Evolutionary conservation across 2,329 filamentous ascomycete species (phyloP).

Genomic region (Trichophyton rubrum): DNA sequence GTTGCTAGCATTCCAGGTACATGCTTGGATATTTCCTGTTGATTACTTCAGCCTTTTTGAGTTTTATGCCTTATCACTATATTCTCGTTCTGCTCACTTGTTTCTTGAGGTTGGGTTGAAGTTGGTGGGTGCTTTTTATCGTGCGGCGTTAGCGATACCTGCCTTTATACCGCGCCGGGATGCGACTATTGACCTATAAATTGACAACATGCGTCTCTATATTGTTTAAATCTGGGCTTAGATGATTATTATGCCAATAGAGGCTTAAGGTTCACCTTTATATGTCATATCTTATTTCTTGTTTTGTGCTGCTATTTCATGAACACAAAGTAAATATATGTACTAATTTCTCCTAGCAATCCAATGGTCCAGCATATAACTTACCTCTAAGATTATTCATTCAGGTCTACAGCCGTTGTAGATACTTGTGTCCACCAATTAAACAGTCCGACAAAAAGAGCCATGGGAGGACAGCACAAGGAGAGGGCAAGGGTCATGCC

Average conservation of each 20-base stretch:
- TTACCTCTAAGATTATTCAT: neutral
- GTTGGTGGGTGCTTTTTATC: too few relatives aligned
- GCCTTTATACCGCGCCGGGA: too few relatives aligned
- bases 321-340: neutral
- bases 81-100: neutral
- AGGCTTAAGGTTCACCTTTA: neutral
- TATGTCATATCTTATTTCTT: neutral
- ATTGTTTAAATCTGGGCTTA: too few relatives aligned
- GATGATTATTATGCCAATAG: too few relatives aligned
- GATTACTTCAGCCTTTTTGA: neutral
- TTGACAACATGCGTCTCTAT: too few relatives aligned
- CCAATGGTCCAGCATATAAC: neutral
- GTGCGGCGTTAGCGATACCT: too few relatives aligned
- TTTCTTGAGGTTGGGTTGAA: too few relatives aligned
- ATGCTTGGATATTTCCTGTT: too few relatives aligned
- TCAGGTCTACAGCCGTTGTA: neutral
- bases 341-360: neutral
- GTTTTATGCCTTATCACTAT: neutral
- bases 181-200: too few relatives aligned
- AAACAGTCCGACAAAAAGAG: constrained; percentile 1
- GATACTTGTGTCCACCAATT: constrained; percentile 2
- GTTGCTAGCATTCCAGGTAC: neutral
- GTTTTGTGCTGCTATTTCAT: neutral
- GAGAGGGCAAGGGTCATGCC: constrained; percentile 30
- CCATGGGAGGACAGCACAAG: neutral